Conservation (phyloP, 2,329 filamentous ascomycete genomes). For the Aspergillus persii region DNA sequence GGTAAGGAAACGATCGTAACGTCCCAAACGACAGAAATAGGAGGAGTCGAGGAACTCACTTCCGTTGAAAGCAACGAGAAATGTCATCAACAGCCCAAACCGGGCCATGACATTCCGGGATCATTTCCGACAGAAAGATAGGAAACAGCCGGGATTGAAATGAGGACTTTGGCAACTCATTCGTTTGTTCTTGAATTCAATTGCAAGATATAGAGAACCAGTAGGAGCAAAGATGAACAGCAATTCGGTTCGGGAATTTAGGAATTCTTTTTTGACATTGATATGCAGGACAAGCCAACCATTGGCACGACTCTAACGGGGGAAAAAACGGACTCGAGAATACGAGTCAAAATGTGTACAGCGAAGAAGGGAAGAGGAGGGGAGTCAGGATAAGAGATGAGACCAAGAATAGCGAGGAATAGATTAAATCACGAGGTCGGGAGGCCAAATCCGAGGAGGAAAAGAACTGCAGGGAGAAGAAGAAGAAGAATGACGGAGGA, state of each 20-base stretch:
- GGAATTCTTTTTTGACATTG: slow-evolving; percentile 17
- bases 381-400: not conserved
- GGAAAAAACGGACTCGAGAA: not conserved
- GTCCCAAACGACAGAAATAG: not conserved
- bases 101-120: slow-evolving; percentile 56
- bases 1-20: not conserved
- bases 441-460: not conserved
- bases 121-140: slow-evolving; percentile 41
- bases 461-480: not conserved
- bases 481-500: not conserved
- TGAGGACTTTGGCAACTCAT: slow-evolving; percentile 9
- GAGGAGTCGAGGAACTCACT: slow-evolving; percentile 36
- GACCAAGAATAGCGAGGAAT: not conserved
- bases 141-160: not conserved
- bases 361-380: not conserved
- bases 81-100: slow-evolving; percentile 63
- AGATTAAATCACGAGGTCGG: not conserved
- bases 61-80: slow-evolving; percentile 59
- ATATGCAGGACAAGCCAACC: slow-evolving; percentile 23
- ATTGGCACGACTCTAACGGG: slow-evolving; percentile 20
- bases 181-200: slow-evolving; percentile 2
- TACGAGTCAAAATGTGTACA: not conserved
- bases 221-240: slow-evolving; percentile 1
- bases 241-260: slow-evolving; percentile 13
- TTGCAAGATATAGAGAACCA: not conserved